Percentiles rank a stretch among this genome's conserved stretches.
These are phyloP conservation scores for Nicotiana otophora DNA, from an alignment of 257 asterid genomes.

Conservation along the genomic window DNA sequence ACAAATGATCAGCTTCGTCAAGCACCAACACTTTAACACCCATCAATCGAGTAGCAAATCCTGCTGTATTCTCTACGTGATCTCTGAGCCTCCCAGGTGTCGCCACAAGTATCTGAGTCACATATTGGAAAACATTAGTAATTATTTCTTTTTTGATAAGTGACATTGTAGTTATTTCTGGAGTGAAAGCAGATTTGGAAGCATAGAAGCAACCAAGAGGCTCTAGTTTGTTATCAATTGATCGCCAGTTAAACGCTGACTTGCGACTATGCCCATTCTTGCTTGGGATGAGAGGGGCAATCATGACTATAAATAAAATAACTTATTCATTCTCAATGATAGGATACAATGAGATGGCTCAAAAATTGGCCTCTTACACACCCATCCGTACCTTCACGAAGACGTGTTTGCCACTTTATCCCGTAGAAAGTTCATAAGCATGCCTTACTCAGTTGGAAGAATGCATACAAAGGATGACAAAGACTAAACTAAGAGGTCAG, in stretches of 20 bases:
- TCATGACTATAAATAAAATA: not conserved
- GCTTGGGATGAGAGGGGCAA: not conserved
- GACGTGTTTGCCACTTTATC: not conserved
- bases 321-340: not conserved
- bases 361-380: not conserved
- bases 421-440: not conserved
- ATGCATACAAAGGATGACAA: not conserved
- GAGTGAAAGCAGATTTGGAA: not conserved
- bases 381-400: not conserved
- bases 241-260: not conserved
- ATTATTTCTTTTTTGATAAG: not conserved
- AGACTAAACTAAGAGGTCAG: not conserved
- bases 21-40: constrained; percentile 91
- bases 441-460: not conserved
- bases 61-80: constrained; percentile 90
- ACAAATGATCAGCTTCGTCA: constrained; percentile 96
- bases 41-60: constrained; percentile 91
- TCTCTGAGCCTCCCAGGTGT: constrained; percentile 98
- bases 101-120: constrained; percentile 84
- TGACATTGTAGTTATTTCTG: not conserved
- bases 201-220: not conserved
- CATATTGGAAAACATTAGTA: constrained; percentile 9
- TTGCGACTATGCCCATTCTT: not conserved
- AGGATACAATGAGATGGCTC: not conserved
- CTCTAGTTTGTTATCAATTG: not conserved